Percentiles rank a stretch among this genome's conserved stretches.
These are phyloP conservation scores for Phallus indusiatus DNA, from an alignment of 768 basidiomycete species.

Conservation along the genomic window DNA sequence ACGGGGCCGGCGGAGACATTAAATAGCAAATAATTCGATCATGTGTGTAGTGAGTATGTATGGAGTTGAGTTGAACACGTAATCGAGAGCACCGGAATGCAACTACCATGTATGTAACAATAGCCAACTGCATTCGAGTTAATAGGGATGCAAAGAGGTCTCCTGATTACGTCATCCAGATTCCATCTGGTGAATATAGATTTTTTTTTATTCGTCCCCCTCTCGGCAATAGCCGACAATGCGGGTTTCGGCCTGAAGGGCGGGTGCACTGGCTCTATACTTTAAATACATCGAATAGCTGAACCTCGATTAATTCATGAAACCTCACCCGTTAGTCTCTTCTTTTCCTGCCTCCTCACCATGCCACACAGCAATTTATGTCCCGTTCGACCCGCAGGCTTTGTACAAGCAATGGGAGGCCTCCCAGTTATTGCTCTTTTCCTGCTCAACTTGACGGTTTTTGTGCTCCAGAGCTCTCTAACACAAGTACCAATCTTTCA, in stretches of 20 bases:
- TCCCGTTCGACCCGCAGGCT: background rate
- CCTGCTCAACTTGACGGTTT: slow-evolving; percentile 50
- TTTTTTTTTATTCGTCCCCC: background rate
- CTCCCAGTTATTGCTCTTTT: slow-evolving; percentile 47
- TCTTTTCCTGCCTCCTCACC: background rate
- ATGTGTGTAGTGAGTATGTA: background rate
- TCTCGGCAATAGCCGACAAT: background rate
- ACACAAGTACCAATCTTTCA: slow-evolving; percentile 44
- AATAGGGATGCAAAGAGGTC: background rate
- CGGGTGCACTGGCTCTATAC: background rate
- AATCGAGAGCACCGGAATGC: slow-evolving; percentile 26
- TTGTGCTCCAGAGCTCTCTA: slow-evolving; percentile 68
- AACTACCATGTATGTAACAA: slow-evolving; percentile 42
- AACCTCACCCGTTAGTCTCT: background rate
- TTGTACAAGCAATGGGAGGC: slow-evolving; percentile 33
- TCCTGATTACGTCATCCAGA: background rate
- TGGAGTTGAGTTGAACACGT: slow-evolving; percentile 19
- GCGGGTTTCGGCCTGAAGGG: too few relatives aligned
- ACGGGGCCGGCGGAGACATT: slow-evolving; percentile 23
- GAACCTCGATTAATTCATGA: background rate
- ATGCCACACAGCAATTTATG: background rate
- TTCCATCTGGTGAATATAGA: too few relatives aligned
- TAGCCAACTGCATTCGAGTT: slow-evolving; percentile 54
- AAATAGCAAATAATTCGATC: slow-evolving; percentile 12
- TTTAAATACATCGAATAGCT: background rate